Percentiles rank a stretch among this genome's conserved stretches.
phyloP scores from a whole-genome alignment of 2,329 filamentous ascomycete genomes.

The Magnaporthales sp. region DNA sequence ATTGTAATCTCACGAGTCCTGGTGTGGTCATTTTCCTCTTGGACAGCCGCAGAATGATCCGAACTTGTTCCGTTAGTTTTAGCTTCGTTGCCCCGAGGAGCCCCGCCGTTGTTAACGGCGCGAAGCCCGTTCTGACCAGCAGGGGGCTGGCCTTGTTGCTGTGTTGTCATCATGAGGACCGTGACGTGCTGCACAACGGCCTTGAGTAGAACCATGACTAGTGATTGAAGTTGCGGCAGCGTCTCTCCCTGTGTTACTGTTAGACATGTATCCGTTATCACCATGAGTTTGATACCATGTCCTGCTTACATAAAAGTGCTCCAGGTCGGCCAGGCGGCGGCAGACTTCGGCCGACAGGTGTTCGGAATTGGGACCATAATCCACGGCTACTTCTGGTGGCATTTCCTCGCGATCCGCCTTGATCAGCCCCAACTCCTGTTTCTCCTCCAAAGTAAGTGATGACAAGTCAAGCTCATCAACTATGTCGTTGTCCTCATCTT shows the following conservation, averaged over 20 bases:
- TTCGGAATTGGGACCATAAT: slow-evolving; percentile 42
- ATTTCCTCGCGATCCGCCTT: slow-evolving; percentile 27
- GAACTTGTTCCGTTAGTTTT: slow-evolving; percentile 21
- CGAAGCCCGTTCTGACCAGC: slow-evolving; percentile 23
- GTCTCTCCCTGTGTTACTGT: slow-evolving; percentile 50
- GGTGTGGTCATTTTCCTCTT: slow-evolving; percentile 72
- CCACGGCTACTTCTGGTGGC: slow-evolving; percentile 24
- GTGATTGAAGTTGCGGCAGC: slow-evolving; percentile 79
- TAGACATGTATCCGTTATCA: slow-evolving; percentile 14
- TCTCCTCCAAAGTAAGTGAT: slow-evolving; percentile 28
- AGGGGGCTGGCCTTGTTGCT: slow-evolving; percentile 32
- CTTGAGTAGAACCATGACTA: slow-evolving; percentile 88
- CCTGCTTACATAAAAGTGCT: slow-evolving; percentile 72
- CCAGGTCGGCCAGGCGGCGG: slow-evolving; percentile 62
- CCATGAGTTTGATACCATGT: too few species aligned
- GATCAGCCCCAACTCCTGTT: slow-evolving; percentile 37
- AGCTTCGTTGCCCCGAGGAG: slow-evolving; percentile 12
- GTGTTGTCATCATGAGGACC: slow-evolving; percentile 60
- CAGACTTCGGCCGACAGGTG: slow-evolving; percentile 45
- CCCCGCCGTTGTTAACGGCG: slow-evolving; percentile 15
- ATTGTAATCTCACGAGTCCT: slow-evolving; percentile 78
- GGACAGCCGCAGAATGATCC: slow-evolving; percentile 37
- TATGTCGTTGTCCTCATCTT: slow-evolving; percentile 36
- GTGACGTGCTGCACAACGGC: slow-evolving; percentile 82
- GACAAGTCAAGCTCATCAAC: slow-evolving; percentile 29